Percentiles rank a stretch among this genome's conserved stretches.
phyloP scores from a whole-genome alignment of 208 protist genomes.

The Jaenimonas drosophilae region DNA sequence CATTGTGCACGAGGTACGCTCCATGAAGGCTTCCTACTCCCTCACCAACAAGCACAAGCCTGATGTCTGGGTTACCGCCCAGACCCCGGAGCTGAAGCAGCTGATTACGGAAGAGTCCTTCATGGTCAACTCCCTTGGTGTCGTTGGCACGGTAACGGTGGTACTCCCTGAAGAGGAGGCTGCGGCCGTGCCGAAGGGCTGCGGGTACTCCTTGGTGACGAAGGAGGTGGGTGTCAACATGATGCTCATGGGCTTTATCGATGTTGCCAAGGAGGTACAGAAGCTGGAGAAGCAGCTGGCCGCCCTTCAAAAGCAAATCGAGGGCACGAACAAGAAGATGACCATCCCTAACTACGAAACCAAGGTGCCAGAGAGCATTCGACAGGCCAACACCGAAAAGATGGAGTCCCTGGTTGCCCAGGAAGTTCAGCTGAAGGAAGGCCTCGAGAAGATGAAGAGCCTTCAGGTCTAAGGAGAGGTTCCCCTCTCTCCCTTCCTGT shows the following conservation, averaged over 20 bases:
- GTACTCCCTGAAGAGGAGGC: constrained; percentile 35
- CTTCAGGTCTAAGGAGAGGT: constrained; percentile 10
- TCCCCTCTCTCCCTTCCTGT: background rate
- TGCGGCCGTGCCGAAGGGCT: constrained; percentile 61
- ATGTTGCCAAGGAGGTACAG: constrained; percentile 79
- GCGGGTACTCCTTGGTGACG: constrained; percentile 77
- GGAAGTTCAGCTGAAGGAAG: constrained; percentile 50
- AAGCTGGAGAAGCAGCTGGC: constrained; percentile 84
- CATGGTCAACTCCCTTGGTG: constrained; percentile 71
- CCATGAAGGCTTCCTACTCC: constrained; percentile 79
- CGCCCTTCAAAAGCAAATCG: constrained; percentile 69
- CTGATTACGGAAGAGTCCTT: constrained; percentile 34
- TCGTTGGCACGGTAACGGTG: constrained; percentile 65
- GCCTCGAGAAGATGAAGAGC: constrained; percentile 69
- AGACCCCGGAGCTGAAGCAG: constrained; percentile 24
- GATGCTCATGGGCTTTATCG: constrained; percentile 88
- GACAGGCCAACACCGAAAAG: constrained; percentile 75
- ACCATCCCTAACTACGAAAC: constrained; percentile 80
- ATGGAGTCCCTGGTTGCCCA: constrained; percentile 49
- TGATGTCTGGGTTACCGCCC: constrained; percentile 63
- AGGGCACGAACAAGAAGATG: constrained; percentile 83
- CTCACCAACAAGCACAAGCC: constrained; percentile 88
- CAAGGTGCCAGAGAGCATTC: constrained; percentile 84
- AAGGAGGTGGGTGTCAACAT: constrained; percentile 80
- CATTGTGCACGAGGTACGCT: constrained; percentile 78